These are phyloP conservation scores for Calocybe gangraenosa DNA, from an alignment of 768 basidiomycete species.

Conservation along the genomic window DNA sequence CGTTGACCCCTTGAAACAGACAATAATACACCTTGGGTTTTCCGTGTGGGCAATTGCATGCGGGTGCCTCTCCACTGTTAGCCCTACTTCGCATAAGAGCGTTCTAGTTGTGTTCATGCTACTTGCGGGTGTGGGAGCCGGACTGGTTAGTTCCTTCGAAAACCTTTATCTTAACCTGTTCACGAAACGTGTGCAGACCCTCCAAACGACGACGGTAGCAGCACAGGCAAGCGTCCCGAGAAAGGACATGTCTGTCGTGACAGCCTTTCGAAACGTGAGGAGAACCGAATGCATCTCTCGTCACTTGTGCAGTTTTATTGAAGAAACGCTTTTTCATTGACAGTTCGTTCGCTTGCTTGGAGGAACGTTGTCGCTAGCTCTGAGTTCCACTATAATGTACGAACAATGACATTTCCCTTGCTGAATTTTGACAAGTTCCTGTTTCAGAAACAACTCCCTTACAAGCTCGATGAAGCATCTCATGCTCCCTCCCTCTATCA, in stretches of 20 bases:
- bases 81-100: conserved; percentile 39
- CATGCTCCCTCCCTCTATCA: conserved; percentile 30
- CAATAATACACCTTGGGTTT: conserved; percentile 61
- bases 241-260: conserved; percentile 75
- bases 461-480: conserved; percentile 35
- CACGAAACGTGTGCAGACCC: no score
- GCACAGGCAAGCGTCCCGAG: conserved; percentile 70
- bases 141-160: conserved; percentile 42
- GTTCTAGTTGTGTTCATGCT: conserved; percentile 59
- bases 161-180: conserved; percentile 12
- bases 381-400: conserved; percentile 56
- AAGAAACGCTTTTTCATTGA: no score
- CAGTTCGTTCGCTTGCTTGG: conserved; percentile 69
- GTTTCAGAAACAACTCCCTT: conserved; percentile 43
- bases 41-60: conserved; percentile 65
- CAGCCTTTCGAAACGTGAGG: conserved; percentile 58
- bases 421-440: neutral
- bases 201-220: conserved; percentile 65
- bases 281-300: neutral
- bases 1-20: conserved; percentile 24
- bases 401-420: neutral
- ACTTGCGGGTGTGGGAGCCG: conserved; percentile 56
- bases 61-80: conserved; percentile 66
- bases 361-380: conserved; percentile 62
- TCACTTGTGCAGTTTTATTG: no score